A percentile compares a stretch with the other conserved stretches of the same genome.
Conservation (phyloP, 73 alveolate genomes). For the Tetrahymena borealis region DNA sequence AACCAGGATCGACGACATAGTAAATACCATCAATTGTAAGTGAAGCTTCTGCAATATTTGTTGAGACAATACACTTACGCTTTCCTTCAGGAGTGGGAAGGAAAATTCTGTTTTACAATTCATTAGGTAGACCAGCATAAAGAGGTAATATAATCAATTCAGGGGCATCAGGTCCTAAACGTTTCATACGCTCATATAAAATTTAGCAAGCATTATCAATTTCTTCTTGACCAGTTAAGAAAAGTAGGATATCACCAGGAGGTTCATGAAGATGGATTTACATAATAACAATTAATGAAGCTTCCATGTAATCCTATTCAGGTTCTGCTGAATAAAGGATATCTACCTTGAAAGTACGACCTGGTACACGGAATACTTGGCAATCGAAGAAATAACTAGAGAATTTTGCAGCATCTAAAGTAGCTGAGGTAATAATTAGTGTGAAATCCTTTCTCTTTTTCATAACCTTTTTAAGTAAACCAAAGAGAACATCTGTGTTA, state of each 20-base stretch:
- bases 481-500: conserved; percentile 99
- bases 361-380: conserved; percentile 99
- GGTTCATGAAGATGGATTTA: conserved; percentile 87
- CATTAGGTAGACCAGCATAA: conserved; percentile 97
- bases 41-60: conserved; percentile 99
- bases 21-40: conserved; percentile 98
- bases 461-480: conserved; percentile 79
- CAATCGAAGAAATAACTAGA: conserved; percentile 95
- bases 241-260: conserved; percentile 93
- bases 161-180: conserved; percentile 91
- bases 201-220: conserved; percentile 99
- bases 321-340: conserved; percentile 96
- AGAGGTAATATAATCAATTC: conserved; percentile 95
- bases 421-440: conserved; percentile 98
- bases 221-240: conserved; percentile 99
- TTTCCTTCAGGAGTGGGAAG: conserved; percentile 90
- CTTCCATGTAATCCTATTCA: conserved; percentile 98
- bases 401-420: conserved; percentile 90
- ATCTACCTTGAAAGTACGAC: conserved; percentile 95
- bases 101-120: conserved; percentile 48
- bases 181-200: conserved; percentile 90
- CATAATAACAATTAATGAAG: conserved; percentile 93
- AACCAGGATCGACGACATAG: conserved; percentile 99
- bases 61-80: conserved; percentile 97
- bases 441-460: conserved; percentile 83